Evolutionary conservation across 2,329 filamentous ascomycete species (phyloP).

Genomic region (Sporothrix brunneoviolacea): DNA sequence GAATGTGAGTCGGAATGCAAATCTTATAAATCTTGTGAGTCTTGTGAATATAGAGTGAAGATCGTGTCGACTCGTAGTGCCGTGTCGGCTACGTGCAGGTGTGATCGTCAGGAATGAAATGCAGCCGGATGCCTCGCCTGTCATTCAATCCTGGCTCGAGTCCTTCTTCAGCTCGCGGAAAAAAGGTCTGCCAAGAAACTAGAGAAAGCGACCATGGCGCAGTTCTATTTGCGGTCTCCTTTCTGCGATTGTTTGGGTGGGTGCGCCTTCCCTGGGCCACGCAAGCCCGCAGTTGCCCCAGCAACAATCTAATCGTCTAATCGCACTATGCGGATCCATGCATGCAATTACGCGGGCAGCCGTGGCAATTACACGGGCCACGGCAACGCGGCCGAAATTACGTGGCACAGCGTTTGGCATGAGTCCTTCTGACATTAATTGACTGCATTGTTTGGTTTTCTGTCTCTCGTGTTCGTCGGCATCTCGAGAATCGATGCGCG

Average conservation of each 20-base stretch:
- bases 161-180: not conserved
- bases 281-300: conserved; percentile 2
- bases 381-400: not conserved
- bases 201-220: not conserved
- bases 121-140: not conserved
- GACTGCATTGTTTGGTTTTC: not conserved
- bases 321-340: not conserved
- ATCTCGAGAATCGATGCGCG: too few relatives aligned
- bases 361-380: not conserved
- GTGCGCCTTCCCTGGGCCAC: not conserved
- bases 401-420: not conserved
- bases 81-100: too few relatives aligned
- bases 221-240: too few relatives aligned
- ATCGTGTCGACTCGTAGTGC: too few relatives aligned
- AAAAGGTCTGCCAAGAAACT: conserved; percentile 3
- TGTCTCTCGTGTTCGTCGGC: too few relatives aligned
- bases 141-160: not conserved
- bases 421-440: not conserved
- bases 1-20: not conserved
- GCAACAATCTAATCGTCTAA: conserved; percentile 9
- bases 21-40: not conserved
- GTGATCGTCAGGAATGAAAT: too few relatives aligned
- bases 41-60: not conserved
- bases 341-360: not conserved
- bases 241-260: conserved; percentile 4